phyloP scores from a whole-genome alignment of 176 grass and related monocot genomes.

The Aegilops umbellulata region DNA sequence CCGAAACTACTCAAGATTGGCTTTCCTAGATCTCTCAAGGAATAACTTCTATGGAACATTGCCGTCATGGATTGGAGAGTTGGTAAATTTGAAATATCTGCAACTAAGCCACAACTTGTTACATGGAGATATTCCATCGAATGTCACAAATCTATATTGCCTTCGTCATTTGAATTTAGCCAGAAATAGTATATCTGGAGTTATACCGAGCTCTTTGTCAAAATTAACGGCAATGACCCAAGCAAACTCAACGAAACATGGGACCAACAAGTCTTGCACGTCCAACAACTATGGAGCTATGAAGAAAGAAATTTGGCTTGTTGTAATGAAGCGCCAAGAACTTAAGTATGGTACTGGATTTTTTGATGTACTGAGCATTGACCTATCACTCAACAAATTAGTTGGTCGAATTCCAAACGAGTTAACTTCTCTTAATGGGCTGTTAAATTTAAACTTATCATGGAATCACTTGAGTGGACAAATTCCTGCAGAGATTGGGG shows the following conservation, averaged over 20 bases:
- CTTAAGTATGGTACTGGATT: neutral
- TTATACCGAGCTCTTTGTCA: neutral
- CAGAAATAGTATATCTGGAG: constrained; percentile 28
- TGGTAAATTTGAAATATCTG: neutral
- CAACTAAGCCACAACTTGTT: constrained; percentile 36
- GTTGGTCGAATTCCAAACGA: neutral
- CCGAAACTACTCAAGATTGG: neutral
- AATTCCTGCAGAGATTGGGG: neutral
- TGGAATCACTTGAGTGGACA: neutral
- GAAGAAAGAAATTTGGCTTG: neutral
- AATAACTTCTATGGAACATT: constrained; percentile 32
- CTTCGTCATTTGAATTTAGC: constrained; percentile 31
- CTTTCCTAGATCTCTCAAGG: constrained; percentile 5
- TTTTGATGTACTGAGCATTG: neutral
- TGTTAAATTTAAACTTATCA: neutral
- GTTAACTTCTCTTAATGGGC: neutral
- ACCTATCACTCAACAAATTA: neutral
- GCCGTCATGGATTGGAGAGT: constrained; percentile 25
- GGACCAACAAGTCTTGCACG: neutral
- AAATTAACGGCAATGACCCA: constrained; percentile 29
- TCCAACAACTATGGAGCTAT: neutral
- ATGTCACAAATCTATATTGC: neutral
- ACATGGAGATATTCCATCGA: neutral
- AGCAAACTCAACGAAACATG: neutral
- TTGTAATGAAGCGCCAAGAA: neutral